Conservation (phyloP, 805 yeast genomes). For the Metschnikowia matae region DNA sequence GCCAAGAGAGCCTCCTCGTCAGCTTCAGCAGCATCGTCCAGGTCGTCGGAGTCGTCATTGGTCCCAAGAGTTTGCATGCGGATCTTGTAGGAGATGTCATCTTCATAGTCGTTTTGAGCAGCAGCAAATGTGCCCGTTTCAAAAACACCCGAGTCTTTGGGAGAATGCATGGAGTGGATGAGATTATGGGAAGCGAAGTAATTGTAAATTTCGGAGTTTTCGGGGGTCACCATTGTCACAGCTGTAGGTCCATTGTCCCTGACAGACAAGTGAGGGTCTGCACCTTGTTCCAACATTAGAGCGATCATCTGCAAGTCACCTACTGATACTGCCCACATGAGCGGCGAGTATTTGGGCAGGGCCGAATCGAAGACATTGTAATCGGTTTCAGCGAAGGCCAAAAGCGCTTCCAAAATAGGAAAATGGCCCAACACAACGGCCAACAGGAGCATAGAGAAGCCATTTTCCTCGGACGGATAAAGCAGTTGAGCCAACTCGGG, state of each 20-base stretch:
- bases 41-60: conserved; percentile 17
- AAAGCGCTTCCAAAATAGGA: conserved; percentile 43
- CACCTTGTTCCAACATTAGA: conserved; percentile 57
- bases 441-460: conserved; percentile 40
- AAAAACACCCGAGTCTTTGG: not conserved
- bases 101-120: conserved; percentile 27
- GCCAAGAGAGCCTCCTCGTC: conserved; percentile 27
- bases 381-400: conserved; percentile 42
- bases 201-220: conserved; percentile 48
- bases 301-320: conserved; percentile 53
- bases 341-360: conserved; percentile 53
- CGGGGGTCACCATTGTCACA: conserved; percentile 52
- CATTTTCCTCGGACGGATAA: conserved; percentile 25
- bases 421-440: conserved; percentile 52
- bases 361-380: conserved; percentile 49
- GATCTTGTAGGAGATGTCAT: conserved; percentile 32
- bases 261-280: conserved; percentile 49
- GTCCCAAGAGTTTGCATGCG: conserved; percentile 31
- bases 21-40: conserved; percentile 19
- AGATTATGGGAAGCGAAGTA: conserved; percentile 53
- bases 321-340: conserved; percentile 83
- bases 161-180: conserved; percentile 18
- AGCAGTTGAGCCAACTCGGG: conserved; percentile 21
- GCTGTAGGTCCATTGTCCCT: conserved; percentile 45
- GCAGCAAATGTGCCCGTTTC: conserved; percentile 11